Evolutionary conservation across 2,329 filamentous ascomycete genomes (phyloP), one percentile per base, ranked within the genome.

Genomic region (Calonectria naviculata): DNA sequence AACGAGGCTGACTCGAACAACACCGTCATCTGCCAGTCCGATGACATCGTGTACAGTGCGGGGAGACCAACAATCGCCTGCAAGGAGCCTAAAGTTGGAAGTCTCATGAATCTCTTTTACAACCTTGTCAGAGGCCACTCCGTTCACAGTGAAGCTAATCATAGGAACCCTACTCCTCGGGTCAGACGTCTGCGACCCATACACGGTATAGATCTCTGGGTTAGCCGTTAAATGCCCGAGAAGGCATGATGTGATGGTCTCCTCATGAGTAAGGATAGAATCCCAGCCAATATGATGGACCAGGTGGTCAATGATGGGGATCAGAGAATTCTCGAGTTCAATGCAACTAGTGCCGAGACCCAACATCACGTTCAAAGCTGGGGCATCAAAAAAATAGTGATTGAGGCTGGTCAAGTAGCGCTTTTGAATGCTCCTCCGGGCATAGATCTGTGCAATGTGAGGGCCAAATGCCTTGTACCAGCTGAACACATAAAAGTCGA

Each of bases 401-500:
- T 34, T 46, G 12, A 63, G 60, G 24, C 60, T 47, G n/a, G 10
- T 42, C 34, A 61, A n/a, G 28, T 21, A 47, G 10, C 38, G 60
- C 15, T 63, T 5, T 17, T 63, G 60, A 46, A 42, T 36, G 34
- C 38, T 21, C 29, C 60, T 26, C 19, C 60, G 60, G 10, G 26
- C 41, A 63, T 47, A 63, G 12, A 63, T 46, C 60, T 63, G 60
- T 17, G 60, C 38, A 36, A 63, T 63, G 34, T 63, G 60, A 17
- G 60, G 60, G n/a, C 60, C 60, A 47, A 46, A 63, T 41, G 95
- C 90, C 80, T 96, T 96, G 83, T 95, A 95, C 93, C 93, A 95
- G 0, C 88, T 92, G 79, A 95, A 94, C n/a, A 87, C 84, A 80
- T 95, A 96, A 75, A 95, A 92, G 79, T 96, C 94, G 0, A 93